A percentile compares a stretch with the other conserved stretches of the same genome.
Conservation (phyloP, 1,284 basidiomycete species). For the Hemileia vastatrix region DNA sequence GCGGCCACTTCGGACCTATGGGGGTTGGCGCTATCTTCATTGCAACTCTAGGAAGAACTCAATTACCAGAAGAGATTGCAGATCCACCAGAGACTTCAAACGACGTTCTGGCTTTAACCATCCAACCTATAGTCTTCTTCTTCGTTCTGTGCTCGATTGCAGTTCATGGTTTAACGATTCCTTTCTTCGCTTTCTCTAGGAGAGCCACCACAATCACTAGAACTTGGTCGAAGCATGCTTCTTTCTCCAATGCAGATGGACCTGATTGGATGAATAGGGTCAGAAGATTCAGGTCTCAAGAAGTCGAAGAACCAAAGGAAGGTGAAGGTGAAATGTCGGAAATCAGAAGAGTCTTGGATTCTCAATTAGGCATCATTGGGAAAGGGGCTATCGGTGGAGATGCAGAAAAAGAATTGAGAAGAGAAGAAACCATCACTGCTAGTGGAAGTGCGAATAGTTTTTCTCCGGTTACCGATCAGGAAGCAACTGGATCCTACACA, state of each 20-base stretch:
- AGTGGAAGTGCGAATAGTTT: not conserved
- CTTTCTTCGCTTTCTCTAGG: conserved; percentile 32
- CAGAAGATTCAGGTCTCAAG: conserved; percentile 30
- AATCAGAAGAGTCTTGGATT: conserved; percentile 26
- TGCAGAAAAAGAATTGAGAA: conserved; percentile 31
- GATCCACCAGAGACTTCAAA: conserved; percentile 37
- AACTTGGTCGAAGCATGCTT: conserved; percentile 34
- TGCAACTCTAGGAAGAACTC: conserved; percentile 35
- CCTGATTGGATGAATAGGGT: conserved; percentile 38
- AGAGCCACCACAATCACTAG: conserved; percentile 31
- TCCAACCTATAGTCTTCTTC: conserved; percentile 44
- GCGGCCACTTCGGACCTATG: conserved; percentile 42
- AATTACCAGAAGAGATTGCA: conserved; percentile 35
- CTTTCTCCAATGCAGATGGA: conserved; percentile 25
- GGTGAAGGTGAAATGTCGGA: conserved; percentile 24
- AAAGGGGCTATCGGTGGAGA: conserved; percentile 35
- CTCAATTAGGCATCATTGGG: conserved; percentile 35
- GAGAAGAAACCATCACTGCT: conserved; percentile 24
- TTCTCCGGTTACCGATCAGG: conserved; percentile 8
- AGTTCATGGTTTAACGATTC: conserved; percentile 43
- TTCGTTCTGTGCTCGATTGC: conserved; percentile 41
- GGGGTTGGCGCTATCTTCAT: conserved; percentile 44
- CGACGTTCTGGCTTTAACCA: conserved; percentile 38
- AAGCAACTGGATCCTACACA: conserved; percentile 21
- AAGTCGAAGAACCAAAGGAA: not conserved